Percentiles rank a stretch among this genome's conserved stretches.
These are phyloP conservation scores for Aspergillus oerlinghausenensis DNA, from an alignment of 2,329 filamentous ascomycete genomes.

Conservation along the genomic window DNA sequence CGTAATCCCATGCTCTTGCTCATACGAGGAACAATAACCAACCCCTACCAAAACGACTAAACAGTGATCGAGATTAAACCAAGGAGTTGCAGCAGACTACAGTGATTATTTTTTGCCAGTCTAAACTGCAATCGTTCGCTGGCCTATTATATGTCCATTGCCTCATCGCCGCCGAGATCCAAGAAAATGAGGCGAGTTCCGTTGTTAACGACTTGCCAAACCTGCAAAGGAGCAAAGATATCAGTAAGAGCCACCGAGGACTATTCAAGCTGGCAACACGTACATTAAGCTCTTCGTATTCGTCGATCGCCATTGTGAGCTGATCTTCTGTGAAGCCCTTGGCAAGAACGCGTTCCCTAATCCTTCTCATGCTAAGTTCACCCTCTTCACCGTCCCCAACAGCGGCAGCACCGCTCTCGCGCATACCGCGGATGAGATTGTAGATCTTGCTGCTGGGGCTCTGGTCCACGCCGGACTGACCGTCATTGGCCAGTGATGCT, in stretches of 20 bases:
- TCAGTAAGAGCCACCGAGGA: slow-evolving; percentile 34
- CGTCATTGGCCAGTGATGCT: slow-evolving; percentile 76
- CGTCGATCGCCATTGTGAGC: slow-evolving; percentile 77
- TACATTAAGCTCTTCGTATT: slow-evolving; percentile 85
- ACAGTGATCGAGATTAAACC: background rate
- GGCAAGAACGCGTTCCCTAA: slow-evolving; percentile 85
- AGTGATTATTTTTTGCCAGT: background rate
- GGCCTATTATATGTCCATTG: slow-evolving; percentile 43
- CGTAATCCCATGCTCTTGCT: slow-evolving; percentile 7
- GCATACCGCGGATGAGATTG: slow-evolving; percentile 84
- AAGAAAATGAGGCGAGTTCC: slow-evolving; percentile 69
- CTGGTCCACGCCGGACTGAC: slow-evolving; percentile 59
- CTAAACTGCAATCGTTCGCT: no score
- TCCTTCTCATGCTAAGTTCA: slow-evolving; percentile 81
- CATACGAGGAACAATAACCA: background rate
- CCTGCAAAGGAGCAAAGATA: slow-evolving; percentile 41
- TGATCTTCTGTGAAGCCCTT: slow-evolving; percentile 97
- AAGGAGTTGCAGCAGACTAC: background rate
- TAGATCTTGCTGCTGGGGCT: slow-evolving; percentile 89
- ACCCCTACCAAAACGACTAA: background rate
- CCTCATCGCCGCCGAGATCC: slow-evolving; percentile 54
- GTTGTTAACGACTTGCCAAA: slow-evolving; percentile 73
- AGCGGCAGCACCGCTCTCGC: slow-evolving; percentile 74
- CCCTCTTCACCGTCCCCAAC: slow-evolving; percentile 69
- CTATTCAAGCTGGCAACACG: slow-evolving; percentile 44